Base-by-base conservation (phyloP, 345 rosid genomes). In the Ricinus communis region DNA sequence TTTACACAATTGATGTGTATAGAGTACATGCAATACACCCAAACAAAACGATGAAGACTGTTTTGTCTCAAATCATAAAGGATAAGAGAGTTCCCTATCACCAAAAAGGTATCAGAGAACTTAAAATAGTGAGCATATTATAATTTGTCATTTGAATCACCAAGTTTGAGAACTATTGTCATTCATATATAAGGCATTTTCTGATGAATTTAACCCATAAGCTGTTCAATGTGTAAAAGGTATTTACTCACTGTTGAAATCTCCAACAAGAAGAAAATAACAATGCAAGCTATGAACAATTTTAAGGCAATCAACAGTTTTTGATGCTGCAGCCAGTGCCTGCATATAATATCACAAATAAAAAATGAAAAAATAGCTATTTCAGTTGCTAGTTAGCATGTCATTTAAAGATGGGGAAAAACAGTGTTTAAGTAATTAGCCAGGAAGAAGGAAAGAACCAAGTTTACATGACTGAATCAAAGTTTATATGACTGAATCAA, bases 261-360 rank as follows among this genome's bases (percentile, higher is more conserved):
- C 99, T 66, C 99, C 99, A 68, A 86, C 91, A 43, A 87, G 93
- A 74, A 95, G 93, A 78, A 95, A 95, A 82, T 87, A 92, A 69
- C 85, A 83, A 76, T 95, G 99, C 77, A 95, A 80, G 80, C 98
- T 90, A 75, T 95, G 99, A 65, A 90, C 94, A 79, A 84, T 70
- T 82, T 95, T 95, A 53, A 88, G 89, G 78, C 87, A 87, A 75
- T 95, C 99, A 76, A 92, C 94, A 71, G 98, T 95, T 86, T 95
- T 95, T 66, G 91, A 92, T 36, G 98, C 98, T 21, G 98, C 97
- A 76, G 98, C 98, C 71, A 92, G 82, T 65, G 97, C 98, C 98
- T 93, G 89, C 76, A 81, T 52, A 68, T 65, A 43, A 63, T 50
- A 75, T 60, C 68, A 81, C 51, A 66, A 19, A 18, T 25, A 65